phyloP scores from a whole-genome alignment of 169 alveolate genomes.

The Plasmodium knowlesi region DNA sequence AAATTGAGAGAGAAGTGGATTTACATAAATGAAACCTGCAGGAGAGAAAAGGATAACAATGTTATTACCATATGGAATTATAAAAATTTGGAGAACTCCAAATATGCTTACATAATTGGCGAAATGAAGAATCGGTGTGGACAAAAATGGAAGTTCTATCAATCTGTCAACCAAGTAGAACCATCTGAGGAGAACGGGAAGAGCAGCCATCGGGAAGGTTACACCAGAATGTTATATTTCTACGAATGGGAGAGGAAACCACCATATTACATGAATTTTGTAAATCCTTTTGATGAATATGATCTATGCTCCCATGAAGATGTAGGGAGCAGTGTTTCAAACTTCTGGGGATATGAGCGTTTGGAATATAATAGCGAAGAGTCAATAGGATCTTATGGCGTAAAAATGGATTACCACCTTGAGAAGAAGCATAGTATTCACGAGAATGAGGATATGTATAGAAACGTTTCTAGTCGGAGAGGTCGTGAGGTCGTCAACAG shows the following conservation, averaged over 20 bases:
- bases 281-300: background rate
- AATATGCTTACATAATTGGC: slow-evolving; percentile 23
- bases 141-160: slow-evolving; percentile 8
- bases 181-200: background rate
- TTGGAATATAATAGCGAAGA: background rate
- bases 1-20: slow-evolving; percentile 5
- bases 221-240: slow-evolving; percentile 10
- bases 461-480: background rate
- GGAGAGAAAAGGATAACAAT: background rate
- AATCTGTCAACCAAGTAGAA: background rate
- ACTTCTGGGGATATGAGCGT: background rate
- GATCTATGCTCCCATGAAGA: background rate
- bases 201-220: background rate
- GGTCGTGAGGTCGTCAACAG: background rate
- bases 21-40: slow-evolving; percentile 15
- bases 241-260: background rate
- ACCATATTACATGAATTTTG: background rate
- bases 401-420: background rate
- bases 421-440: background rate
- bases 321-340: background rate
- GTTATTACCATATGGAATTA: slow-evolving; percentile 16
- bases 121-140: slow-evolving; percentile 6
- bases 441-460: slow-evolving; percentile 23
- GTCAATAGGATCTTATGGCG: background rate
- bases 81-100: slow-evolving; percentile 37